Evolutionary conservation across 768 basidiomycete species (phyloP).

Genomic region (Suillus clintonianus): DNA sequence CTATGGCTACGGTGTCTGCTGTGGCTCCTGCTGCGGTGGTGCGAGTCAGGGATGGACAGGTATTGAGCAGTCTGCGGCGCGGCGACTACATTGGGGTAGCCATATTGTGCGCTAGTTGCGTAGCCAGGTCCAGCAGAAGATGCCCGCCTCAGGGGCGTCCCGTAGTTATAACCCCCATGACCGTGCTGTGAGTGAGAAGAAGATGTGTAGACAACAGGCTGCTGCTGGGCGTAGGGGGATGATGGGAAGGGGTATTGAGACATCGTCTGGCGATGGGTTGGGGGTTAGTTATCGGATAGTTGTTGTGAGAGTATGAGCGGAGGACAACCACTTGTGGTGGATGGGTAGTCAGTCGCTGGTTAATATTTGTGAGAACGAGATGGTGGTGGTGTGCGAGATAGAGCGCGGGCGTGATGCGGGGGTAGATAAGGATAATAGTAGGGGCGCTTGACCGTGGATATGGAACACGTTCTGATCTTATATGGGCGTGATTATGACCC

Average conservation of each 20-base stretch:
- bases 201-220: conserved; percentile 9
- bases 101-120: conserved; percentile 1
- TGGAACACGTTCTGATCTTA: background rate
- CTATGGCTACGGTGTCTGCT: conserved; percentile 9
- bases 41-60: conserved; percentile 11
- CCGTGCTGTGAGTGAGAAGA: conserved; percentile 1
- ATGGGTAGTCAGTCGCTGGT: background rate
- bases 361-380: background rate
- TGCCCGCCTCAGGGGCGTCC: conserved; percentile 12
- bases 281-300: background rate
- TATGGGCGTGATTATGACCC: background rate
- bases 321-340: background rate
- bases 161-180: conserved; percentile 1
- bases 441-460: background rate
- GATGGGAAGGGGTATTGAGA: conserved; percentile 24
- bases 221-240: conserved; percentile 6
- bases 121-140: conserved; percentile 8
- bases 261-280: conserved; percentile 10
- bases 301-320: background rate
- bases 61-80: background rate
- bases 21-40: conserved; percentile 20
- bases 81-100: background rate
- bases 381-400: background rate
- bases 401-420: background rate
- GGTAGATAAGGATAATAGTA: background rate